Evolutionary conservation across 176 grass and related monocot genomes (phyloP).

Genomic region (Dendrocalamus sinicus): DNA sequence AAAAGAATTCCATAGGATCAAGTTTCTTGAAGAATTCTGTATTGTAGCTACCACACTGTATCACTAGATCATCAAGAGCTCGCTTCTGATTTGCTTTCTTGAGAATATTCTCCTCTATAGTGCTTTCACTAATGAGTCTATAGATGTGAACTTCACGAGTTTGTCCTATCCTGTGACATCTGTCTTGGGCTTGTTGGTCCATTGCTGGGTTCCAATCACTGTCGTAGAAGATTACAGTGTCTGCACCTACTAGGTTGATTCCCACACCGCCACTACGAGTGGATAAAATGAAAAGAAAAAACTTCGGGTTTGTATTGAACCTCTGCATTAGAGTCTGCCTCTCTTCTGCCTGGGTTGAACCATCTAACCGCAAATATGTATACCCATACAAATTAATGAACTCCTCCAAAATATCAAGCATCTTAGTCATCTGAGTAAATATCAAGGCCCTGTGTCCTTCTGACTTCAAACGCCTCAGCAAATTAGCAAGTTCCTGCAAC

Average conservation of each 20-base stretch:
- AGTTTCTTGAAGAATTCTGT: slow-evolving; percentile 99
- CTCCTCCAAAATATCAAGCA: slow-evolving; percentile 97
- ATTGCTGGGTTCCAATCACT: slow-evolving; percentile 99
- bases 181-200: slow-evolving; percentile 99
- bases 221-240: slow-evolving; percentile 99
- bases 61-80: slow-evolving; percentile 93
- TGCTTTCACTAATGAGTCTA: slow-evolving; percentile 92
- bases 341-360: slow-evolving; percentile 92
- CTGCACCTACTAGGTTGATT: slow-evolving; percentile 95
- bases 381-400: slow-evolving; percentile 99
- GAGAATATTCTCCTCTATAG: slow-evolving; percentile 99
- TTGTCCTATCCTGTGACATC: slow-evolving; percentile 97
- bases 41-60: slow-evolving; percentile 96
- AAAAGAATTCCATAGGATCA: slow-evolving; percentile 97
- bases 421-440: slow-evolving; percentile 99
- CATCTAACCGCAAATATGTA: slow-evolving; percentile 95
- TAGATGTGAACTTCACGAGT: slow-evolving; percentile 99
- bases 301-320: slow-evolving; percentile 97
- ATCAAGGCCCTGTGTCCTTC: slow-evolving; percentile 96
- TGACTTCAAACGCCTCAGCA: slow-evolving; percentile 80
- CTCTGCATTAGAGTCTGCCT: slow-evolving; percentile 97
- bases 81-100: slow-evolving; percentile 99
- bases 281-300: slow-evolving; percentile 97
- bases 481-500: slow-evolving; percentile 86
- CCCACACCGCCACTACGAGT: slow-evolving; percentile 98